Evolutionary conservation across 306 rosid species (phyloP).

Genomic region (Vachellia pachyceras): DNA sequence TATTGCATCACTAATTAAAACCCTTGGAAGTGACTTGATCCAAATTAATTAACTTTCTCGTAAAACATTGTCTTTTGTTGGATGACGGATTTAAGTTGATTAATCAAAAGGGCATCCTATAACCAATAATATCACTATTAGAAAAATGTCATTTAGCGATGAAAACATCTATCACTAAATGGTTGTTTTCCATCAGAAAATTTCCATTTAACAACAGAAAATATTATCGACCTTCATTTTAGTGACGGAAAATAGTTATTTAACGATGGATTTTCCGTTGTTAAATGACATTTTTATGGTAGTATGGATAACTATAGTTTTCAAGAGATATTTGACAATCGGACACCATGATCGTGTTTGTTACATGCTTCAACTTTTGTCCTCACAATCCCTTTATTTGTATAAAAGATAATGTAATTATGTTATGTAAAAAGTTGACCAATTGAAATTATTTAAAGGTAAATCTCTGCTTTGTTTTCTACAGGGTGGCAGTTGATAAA

Average conservation of each 20-base stretch:
- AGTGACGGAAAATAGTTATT: too few relatives aligned
- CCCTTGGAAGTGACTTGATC: neutral
- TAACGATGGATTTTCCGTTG: too few relatives aligned
- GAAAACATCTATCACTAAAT: too few relatives aligned
- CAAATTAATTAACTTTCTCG: neutral
- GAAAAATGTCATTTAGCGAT: too few relatives aligned
- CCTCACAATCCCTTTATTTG: neutral
- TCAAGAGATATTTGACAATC: slow-evolving; percentile 19
- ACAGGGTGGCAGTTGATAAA: neutral
- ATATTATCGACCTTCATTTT: too few relatives aligned
- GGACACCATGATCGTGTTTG: slow-evolving; percentile 8
- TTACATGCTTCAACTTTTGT: neutral
- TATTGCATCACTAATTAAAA: neutral
- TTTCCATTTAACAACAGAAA: too few relatives aligned
- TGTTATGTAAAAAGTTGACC: neutral
- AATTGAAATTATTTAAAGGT: neutral
- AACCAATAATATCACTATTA: too few relatives aligned
- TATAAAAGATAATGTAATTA: neutral
- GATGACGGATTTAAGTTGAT: neutral
- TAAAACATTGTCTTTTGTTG: neutral
- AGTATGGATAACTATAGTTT: neutral
- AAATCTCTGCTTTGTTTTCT: neutral
- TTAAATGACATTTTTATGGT: too few relatives aligned
- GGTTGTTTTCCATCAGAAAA: too few relatives aligned
- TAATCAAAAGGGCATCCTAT: neutral